These are phyloP conservation scores for Rubus idaeus DNA, from an alignment of 306 rosid species.

Conservation along the genomic window DNA sequence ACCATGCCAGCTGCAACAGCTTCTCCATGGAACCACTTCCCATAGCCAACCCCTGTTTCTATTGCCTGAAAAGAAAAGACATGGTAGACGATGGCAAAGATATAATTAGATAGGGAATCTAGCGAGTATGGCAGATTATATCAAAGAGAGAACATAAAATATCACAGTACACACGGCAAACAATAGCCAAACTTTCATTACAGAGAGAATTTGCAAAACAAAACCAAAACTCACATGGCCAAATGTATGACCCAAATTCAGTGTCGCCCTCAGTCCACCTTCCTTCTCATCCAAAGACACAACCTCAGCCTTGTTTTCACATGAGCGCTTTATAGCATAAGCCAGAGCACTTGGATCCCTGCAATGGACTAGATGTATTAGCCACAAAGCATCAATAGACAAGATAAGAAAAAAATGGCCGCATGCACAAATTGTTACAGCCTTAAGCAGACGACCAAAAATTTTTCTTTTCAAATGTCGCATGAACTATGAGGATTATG, in stretches of 20 bases:
- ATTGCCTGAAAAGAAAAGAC: constrained; percentile 61
- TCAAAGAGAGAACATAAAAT: neutral
- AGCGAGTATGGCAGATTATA: constrained; percentile 16
- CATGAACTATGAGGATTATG: constrained; percentile 1
- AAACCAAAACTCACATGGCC: constrained; percentile 72
- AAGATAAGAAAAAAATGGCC: neutral
- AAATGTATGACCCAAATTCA: constrained; percentile 97
- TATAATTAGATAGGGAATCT: constrained; percentile 16
- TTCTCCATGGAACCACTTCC: constrained; percentile 98
- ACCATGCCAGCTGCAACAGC: constrained; percentile 98
- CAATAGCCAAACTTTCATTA: neutral
- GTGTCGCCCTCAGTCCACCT: constrained; percentile 90
- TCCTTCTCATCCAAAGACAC: constrained; percentile 94
- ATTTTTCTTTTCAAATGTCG: constrained; percentile 21
- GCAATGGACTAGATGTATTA: constrained; percentile 20
- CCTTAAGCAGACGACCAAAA: neutral
- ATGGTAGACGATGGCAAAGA: constrained; percentile 23
- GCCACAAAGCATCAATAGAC: constrained; percentile 15
- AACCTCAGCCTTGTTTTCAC: constrained; percentile 95
- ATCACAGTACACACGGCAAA: neutral
- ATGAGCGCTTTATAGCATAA: constrained; percentile 92
- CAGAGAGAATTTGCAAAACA: neutral
- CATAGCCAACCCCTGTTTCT: constrained; percentile 85
- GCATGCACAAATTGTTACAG: neutral
- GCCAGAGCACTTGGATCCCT: constrained; percentile 83